A percentile compares a stretch with the other conserved stretches of the same genome.
Conservation (phyloP, 805 yeast species). For the Torulaspora indica region DNA sequence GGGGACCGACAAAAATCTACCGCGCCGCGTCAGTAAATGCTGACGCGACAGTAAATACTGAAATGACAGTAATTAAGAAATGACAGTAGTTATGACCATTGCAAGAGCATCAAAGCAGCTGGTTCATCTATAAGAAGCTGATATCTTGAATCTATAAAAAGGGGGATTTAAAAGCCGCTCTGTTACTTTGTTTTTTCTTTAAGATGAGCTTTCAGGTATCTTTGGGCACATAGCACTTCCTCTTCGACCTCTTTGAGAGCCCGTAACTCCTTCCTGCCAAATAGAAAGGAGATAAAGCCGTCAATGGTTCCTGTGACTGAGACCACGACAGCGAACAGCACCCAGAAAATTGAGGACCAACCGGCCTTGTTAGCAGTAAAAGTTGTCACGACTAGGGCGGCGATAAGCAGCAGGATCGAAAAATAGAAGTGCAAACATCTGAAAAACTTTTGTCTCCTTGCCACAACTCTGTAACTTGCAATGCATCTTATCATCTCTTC, state of each 20-base stretch:
- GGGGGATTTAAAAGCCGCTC: background rate
- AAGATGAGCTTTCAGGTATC: slow-evolving; percentile 9
- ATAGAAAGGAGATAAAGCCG: slow-evolving; percentile 72
- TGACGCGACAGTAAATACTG: background rate
- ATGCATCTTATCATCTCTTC: slow-evolving; percentile 48
- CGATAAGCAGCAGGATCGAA: slow-evolving; percentile 51
- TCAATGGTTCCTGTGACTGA: slow-evolving; percentile 65
- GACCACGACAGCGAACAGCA: slow-evolving; percentile 50
- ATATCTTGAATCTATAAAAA: background rate
- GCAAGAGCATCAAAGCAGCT: background rate
- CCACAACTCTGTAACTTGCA: slow-evolving; percentile 46
- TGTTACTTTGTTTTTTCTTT: slow-evolving; percentile 8
- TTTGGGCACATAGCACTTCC: slow-evolving; percentile 50
- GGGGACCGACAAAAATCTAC: background rate
- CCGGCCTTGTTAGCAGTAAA: slow-evolving; percentile 52
- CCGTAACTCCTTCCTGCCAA: slow-evolving; percentile 75
- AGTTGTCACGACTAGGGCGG: slow-evolving; percentile 49
- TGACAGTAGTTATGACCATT: slow-evolving; percentile 1
- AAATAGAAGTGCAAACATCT: slow-evolving; percentile 59
- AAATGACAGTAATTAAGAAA: too few relatives aligned
- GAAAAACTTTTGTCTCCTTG: slow-evolving; percentile 58
- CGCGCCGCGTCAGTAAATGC: background rate
- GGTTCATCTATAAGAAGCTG: background rate
- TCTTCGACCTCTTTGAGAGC: slow-evolving; percentile 69
- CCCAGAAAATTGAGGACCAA: slow-evolving; percentile 66